These are phyloP conservation scores for Prunus mume DNA, from an alignment of 306 rosid species.

Conservation along the genomic window DNA sequence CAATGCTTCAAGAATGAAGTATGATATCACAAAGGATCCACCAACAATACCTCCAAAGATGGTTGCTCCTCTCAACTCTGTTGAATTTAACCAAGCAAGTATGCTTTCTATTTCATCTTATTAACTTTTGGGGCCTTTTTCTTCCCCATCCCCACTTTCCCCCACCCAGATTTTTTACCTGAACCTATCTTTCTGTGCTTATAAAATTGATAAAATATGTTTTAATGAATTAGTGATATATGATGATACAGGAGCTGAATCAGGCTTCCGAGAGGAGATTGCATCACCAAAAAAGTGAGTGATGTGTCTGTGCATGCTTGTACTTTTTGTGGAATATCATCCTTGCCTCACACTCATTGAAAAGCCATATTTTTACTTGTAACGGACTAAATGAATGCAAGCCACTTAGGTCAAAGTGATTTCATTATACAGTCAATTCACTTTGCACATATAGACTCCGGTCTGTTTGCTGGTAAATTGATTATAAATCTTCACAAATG, in stretches of 20 bases:
- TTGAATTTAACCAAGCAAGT: slow-evolving; percentile 54
- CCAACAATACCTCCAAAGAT: slow-evolving; percentile 30
- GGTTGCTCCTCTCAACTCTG: slow-evolving; percentile 33
- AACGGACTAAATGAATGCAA: slow-evolving; percentile 9
- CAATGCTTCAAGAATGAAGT: slow-evolving; percentile 30
- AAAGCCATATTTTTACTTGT: slow-evolving; percentile 8
- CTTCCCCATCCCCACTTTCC: neutral
- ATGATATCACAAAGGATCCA: slow-evolving; percentile 30
- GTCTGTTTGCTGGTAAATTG: slow-evolving; percentile 5
- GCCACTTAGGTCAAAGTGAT: slow-evolving; percentile 17
- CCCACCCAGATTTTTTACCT: neutral
- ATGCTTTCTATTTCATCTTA: slow-evolving; percentile 34
- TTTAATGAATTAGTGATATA: slow-evolving; percentile 27
- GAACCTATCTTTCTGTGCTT: neutral
- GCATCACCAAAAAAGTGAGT: slow-evolving; percentile 64
- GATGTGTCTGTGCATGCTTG: slow-evolving; percentile 1
- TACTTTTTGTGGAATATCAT: slow-evolving; percentile 11
- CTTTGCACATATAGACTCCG: neutral
- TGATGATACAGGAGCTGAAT: slow-evolving; percentile 46
- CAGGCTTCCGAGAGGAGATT: slow-evolving; percentile 38
- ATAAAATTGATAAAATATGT: slow-evolving; percentile 20
- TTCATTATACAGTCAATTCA: slow-evolving; percentile 9
- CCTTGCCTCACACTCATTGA: slow-evolving; percentile 16
- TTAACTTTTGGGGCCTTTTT: neutral
- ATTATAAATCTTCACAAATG: neutral